A percentile compares a stretch with the other conserved stretches of the same genome.
Evolutionary conservation across 306 rosid species (phyloP).

Genomic region (Citrullus colocynthis): DNA sequence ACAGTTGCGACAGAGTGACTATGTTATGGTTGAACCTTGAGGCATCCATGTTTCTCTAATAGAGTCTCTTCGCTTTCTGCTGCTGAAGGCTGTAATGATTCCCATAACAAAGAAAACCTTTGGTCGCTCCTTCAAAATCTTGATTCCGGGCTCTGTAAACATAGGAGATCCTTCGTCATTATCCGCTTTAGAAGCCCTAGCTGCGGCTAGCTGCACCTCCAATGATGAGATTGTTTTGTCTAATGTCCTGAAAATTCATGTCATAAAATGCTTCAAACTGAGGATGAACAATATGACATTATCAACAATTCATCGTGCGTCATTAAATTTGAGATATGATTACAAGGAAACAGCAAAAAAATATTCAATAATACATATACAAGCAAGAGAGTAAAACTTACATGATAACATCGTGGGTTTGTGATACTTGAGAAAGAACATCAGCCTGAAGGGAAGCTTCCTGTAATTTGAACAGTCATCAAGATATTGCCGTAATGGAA

Average conservation of each 20-base stretch:
- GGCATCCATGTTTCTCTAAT: conserved; percentile 61
- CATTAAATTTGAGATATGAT: background rate
- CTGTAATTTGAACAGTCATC: conserved; percentile 21
- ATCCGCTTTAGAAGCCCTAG: conserved; percentile 33
- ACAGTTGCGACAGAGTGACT: background rate
- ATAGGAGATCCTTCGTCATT: conserved; percentile 27
- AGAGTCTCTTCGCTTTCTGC: conserved; percentile 52
- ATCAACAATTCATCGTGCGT: background rate
- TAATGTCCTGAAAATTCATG: conserved; percentile 24
- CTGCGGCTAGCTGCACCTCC: conserved; percentile 51
- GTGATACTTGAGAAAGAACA: conserved; percentile 40
- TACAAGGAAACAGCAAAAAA: background rate
- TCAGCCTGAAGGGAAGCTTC: conserved; percentile 25
- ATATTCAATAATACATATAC: background rate
- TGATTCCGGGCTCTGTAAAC: conserved; percentile 13
- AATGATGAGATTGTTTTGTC: conserved; percentile 45
- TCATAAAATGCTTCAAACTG: background rate
- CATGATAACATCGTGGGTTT: conserved; percentile 45
- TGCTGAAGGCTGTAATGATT: conserved; percentile 47
- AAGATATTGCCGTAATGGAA: background rate
- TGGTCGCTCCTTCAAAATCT: conserved; percentile 23
- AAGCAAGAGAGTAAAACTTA: conserved; percentile 10
- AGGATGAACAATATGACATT: background rate
- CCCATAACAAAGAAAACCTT: conserved; percentile 60
- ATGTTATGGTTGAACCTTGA: conserved; percentile 17